Evolutionary conservation across 2,329 filamentous ascomycete species (phyloP), one percentile per base, ranked within the genome.

Genomic region (Xylariaceae sp.): DNA sequence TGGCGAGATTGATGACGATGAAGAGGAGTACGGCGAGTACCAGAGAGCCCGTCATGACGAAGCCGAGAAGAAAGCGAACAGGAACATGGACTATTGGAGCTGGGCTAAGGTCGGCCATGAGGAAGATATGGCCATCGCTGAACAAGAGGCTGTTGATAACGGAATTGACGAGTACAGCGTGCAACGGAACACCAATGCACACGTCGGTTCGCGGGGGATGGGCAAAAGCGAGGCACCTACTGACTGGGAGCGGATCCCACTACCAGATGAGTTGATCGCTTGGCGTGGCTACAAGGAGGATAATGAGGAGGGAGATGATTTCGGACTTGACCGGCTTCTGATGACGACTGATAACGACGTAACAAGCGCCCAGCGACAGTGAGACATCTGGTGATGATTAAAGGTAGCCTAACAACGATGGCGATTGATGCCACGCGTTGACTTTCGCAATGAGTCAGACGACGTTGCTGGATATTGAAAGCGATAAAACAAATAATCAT

Each of bases 21-120:
- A 71, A 35, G 67, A 72, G 49, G 64, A 68, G 22, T 70, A 70
- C 47, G 68, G 68, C 3, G 65, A 69, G 19, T 72, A 66, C 50
- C 67, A 70, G 50, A 54, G 49, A 11, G 55, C 61, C 55, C 55
- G 51, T 19, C 53, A 51, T 10, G 60, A 61, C n/a, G 55, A 52
- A 22, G 40, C 48, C 7, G 53, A 54, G 8, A 50, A 50, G 25
- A 35, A 45, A 19, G 25, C 25, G 25, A 17, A 36, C 3, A 36
- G 19, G 4, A 53, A 51, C 33, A 16, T 48, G 25, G 39, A 52
- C 17, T 57, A 57, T 42, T 61, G 56, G 56, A 53, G 52, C 19
- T 59, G 58, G 58, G 49, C 53, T 33, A 59, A 53, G 47, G 44
- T 47, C 4, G 55, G 49, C 6, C 48, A 49, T 25, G 48, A 41